Evolutionary conservation across 495 filamentous ascomycete genomes (phyloP), one percentile per base, ranked within the genome.

Genomic region (Ascobolus immersus): DNA sequence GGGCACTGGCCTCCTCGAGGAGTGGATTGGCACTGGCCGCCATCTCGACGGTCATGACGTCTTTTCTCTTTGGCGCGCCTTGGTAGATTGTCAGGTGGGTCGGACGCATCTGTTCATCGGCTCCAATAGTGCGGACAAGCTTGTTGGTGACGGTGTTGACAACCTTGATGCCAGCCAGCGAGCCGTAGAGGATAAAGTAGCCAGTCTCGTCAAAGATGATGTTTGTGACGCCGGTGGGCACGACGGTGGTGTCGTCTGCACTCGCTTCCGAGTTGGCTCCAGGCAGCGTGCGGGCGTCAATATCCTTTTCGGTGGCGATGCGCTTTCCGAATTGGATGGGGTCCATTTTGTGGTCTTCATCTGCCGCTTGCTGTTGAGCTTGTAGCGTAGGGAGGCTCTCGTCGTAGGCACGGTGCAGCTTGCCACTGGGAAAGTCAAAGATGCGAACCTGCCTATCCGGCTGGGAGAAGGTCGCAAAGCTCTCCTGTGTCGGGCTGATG

Each of bases 141-240:
- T 73, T 65, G 55, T 94, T 93, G 15, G 86, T 90, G 48, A 77
- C 70, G 2, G 76, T 91, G 53, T 99, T 99, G 48, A 99, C 61
- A 23, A 92, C 79, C 51, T 93, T 94, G 43, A 75, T 65, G 14
- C 89, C 86, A 26, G 82, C 57, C 19, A 94, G 67, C 8, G 60
- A 92, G 28, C 86, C 89, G 45, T 89, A 99, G 21, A 94, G 56
- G 39, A 99, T 68, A 54, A 94, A 94, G 49, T 94, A 65, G 11
- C 84, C 79, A 1, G 81, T 91, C 49, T 99, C 86, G 49, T 99
- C 86, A 44, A 93, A 99, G 25, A 77, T 69, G 31, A 93, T 67
- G 47, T 89, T 90, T 39, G 73, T 64, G 42, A 69, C 64, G 19
- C 3, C 67, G 59, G 37, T 57, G 35, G 14, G 11, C 21, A 14